Percentiles rank a stretch among this genome's conserved stretches.
These are phyloP conservation scores for Camillea tinctor DNA, from an alignment of 2,329 filamentous ascomycete species.

Conservation along the genomic window DNA sequence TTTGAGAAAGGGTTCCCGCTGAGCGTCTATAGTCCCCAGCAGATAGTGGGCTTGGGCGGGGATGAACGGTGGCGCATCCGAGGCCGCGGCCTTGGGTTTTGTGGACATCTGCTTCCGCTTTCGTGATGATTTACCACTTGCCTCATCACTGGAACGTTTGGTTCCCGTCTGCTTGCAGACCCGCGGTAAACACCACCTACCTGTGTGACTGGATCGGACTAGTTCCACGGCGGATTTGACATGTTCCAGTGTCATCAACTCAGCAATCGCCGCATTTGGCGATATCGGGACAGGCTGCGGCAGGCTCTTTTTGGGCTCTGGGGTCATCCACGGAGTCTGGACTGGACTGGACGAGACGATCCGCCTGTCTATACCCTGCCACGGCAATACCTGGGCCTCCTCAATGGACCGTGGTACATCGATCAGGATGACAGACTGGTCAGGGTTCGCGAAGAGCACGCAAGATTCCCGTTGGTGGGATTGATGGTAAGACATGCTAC, in stretches of 20 bases:
- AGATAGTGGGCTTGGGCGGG: slow-evolving; percentile 47
- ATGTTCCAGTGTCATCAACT: slow-evolving; percentile 51
- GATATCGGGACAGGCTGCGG: slow-evolving; percentile 33
- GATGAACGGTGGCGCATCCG: slow-evolving; percentile 28
- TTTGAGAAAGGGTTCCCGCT: slow-evolving; percentile 40
- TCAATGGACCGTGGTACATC: slow-evolving; percentile 72
- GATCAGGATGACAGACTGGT: slow-evolving; percentile 54
- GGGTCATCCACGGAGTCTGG: slow-evolving; percentile 47
- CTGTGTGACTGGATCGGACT: slow-evolving; percentile 33
- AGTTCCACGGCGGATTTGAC: slow-evolving; percentile 44
- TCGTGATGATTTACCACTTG: slow-evolving; percentile 6
- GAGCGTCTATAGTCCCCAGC: slow-evolving; percentile 46
- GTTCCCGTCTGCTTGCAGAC: slow-evolving; percentile 7
- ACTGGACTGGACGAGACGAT: slow-evolving; percentile 47
- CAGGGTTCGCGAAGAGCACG: slow-evolving; percentile 54
- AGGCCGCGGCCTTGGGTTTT: slow-evolving; percentile 3
- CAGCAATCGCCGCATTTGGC: slow-evolving; percentile 49
- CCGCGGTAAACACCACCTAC: slow-evolving; percentile 49
- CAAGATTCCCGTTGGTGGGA: slow-evolving; percentile 25
- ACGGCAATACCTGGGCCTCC: slow-evolving; percentile 55
- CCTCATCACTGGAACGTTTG: slow-evolving; percentile 1
- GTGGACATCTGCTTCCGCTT: slow-evolving; percentile 14
- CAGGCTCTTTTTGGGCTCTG: slow-evolving; percentile 51
- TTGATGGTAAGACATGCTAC: background rate
- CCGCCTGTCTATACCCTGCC: slow-evolving; percentile 36